Conservation (phyloP, 2,329 filamentous ascomycete genomes). For the Ceratocystis eucalypticola region DNA sequence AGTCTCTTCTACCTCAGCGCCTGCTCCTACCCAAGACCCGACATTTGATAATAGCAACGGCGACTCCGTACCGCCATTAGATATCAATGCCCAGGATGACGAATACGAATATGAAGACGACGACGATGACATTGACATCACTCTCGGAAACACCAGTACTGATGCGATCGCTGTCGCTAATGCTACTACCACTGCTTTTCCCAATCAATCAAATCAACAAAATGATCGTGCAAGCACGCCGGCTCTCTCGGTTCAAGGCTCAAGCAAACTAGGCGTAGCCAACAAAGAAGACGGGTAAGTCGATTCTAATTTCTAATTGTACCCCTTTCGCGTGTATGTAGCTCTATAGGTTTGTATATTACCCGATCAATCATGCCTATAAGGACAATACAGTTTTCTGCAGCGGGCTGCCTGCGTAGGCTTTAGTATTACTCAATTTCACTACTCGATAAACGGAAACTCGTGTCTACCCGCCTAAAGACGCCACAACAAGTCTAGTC, state of each 20-base stretch:
- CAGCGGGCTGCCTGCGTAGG: no score
- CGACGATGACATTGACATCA: constrained; percentile 46
- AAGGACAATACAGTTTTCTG: not conserved
- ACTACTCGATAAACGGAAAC: no score
- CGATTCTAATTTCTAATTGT: not conserved
- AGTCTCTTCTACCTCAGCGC: not conserved
- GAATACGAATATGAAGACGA: constrained; percentile 35
- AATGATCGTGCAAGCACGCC: constrained; percentile 26
- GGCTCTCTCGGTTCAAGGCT: constrained; percentile 24
- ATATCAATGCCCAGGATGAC: constrained; percentile 30
- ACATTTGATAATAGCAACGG: constrained; percentile 22
- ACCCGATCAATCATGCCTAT: not conserved
- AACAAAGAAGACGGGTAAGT: constrained; percentile 35
- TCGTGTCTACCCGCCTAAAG: no score
- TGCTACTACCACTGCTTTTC: constrained; percentile 15
- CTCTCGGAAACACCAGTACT: constrained; percentile 32
- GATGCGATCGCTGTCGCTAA: constrained; percentile 18
- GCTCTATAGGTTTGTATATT: constrained; percentile 2
- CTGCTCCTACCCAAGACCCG: not conserved
- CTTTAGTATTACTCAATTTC: no score
- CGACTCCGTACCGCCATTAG: constrained; percentile 23
- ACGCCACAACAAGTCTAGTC: no score
- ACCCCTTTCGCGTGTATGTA: constrained; percentile 6
- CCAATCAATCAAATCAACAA: constrained; percentile 19
- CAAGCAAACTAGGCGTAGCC: constrained; percentile 43